A percentile compares a stretch with the other conserved stretches of the same genome.
These are phyloP conservation scores for Syzygium jambos DNA, from an alignment of 345 rosid genomes.

Conservation along the genomic window DNA sequence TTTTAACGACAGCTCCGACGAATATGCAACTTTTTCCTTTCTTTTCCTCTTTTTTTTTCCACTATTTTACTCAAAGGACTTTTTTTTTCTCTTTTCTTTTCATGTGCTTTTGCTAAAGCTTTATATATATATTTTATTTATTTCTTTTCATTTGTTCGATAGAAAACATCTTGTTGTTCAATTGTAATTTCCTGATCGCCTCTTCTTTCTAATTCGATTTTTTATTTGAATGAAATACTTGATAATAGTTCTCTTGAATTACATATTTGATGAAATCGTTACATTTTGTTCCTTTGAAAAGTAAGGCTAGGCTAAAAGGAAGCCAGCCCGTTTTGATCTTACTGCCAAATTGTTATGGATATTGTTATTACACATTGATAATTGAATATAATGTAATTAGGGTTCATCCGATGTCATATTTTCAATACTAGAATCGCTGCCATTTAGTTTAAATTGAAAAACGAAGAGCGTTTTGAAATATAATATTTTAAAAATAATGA, in stretches of 20 bases:
- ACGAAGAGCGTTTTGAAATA: rapidly evolving
- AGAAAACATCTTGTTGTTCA: neutral
- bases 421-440: neutral
- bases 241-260: too few relatives aligned
- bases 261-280: neutral
- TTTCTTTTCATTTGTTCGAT: neutral
- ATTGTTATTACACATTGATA: neutral
- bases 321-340: rapidly evolving
- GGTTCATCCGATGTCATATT: neutral
- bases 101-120: neutral
- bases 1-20: neutral
- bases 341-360: too few relatives aligned
- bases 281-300: neutral
- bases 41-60: neutral
- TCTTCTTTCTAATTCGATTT: neutral
- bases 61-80: neutral
- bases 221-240: neutral
- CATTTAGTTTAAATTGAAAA: neutral
- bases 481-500: neutral
- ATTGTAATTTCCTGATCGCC: neutral
- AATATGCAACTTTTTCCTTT: neutral
- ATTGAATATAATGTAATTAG: neutral
- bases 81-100: neutral
- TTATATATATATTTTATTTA: neutral
- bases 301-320: neutral